phyloP scores from a whole-genome alignment of 495 filamentous ascomycete species.

The Neurospora sp. region DNA sequence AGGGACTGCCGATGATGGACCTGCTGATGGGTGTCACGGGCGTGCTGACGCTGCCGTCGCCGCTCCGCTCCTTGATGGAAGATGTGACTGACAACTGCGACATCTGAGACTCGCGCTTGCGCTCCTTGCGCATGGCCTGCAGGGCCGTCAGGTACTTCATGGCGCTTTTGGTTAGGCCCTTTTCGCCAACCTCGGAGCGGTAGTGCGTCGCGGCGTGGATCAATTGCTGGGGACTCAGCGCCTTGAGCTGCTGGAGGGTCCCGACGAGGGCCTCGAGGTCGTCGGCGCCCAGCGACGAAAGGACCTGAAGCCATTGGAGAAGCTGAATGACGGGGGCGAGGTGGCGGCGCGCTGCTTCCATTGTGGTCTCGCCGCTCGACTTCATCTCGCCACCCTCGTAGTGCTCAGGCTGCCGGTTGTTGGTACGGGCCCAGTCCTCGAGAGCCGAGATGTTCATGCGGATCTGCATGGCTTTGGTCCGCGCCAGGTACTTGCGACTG shows the following conservation, averaged over 20 bases:
- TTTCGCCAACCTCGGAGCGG: constrained; percentile 89
- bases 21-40: neutral
- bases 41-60: constrained; percentile 3
- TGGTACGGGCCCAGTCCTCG: constrained; percentile 90
- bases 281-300: constrained; percentile 82
- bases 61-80: constrained; percentile 17
- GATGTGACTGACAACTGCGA: constrained; percentile 17
- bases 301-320: constrained; percentile 95
- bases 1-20: constrained; percentile 14
- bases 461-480: constrained; percentile 99
- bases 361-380: constrained; percentile 74
- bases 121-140: constrained; percentile 51
- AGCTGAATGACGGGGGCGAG: constrained; percentile 88
- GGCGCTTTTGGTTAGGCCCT: constrained; percentile 72
- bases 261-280: constrained; percentile 75
- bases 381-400: constrained; percentile 86
- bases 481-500: constrained; percentile 84
- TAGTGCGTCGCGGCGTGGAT: constrained; percentile 90
- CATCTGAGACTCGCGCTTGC: constrained; percentile 21
- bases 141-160: constrained; percentile 75
- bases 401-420: constrained; percentile 91
- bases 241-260: constrained; percentile 79
- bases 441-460: constrained; percentile 94
- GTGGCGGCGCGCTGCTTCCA: constrained; percentile 74
- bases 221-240: constrained; percentile 78